Base-by-base conservation (phyloP, 106 monocot species). In the Dendrobium nobile region DNA sequence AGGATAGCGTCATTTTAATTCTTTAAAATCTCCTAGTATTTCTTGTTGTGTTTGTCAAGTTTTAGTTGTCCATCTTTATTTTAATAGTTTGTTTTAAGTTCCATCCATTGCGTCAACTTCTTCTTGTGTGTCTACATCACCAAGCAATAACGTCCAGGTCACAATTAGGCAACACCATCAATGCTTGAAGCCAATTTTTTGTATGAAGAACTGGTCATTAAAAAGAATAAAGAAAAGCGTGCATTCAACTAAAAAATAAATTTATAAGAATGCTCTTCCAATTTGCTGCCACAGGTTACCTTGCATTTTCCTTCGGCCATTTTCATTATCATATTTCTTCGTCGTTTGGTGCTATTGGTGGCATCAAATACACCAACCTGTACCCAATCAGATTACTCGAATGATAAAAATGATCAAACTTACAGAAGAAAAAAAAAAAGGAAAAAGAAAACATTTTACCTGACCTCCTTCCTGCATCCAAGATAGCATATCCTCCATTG, bases 381-480 rank as follows among this genome's bases (percentile, higher is more conserved):
- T 64, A 26, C 74, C 41, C 67, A 55, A 82, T 47, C 48, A 72
- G 16, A 82, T 54, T 26, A 78, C 73, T 75, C 84, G 26, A 91
- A 75, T 72, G 15, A 80, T 80, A 78, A 26, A 88, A n/a, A 27
- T 2, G 67, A n/a, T 3, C 56, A 26, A 75, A 51, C 24, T 10
- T 65, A 37, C 37, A 37, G 37, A 37, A 37, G 3, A 37, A 37
- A 37, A 37, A 31, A 31, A 37, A 10, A 65, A 18, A 55, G 11
- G 17, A 76, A 64, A 73, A 48, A n/a, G 24, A 18, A 41, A 82
- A 0, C 20, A 83, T 4, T 84, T 82, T 89, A 98, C 94, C 94
- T 98, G 98, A 75, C 98, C 98, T 43, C 98, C 98, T 92, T 95
- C 98, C 86, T 93, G 89, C 98, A 98, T 98, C 98, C 98, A 98